These are phyloP conservation scores for Hamamelis virginiana DNA, from an alignment of 164 flowering plant genomes.

Conservation along the genomic window DNA sequence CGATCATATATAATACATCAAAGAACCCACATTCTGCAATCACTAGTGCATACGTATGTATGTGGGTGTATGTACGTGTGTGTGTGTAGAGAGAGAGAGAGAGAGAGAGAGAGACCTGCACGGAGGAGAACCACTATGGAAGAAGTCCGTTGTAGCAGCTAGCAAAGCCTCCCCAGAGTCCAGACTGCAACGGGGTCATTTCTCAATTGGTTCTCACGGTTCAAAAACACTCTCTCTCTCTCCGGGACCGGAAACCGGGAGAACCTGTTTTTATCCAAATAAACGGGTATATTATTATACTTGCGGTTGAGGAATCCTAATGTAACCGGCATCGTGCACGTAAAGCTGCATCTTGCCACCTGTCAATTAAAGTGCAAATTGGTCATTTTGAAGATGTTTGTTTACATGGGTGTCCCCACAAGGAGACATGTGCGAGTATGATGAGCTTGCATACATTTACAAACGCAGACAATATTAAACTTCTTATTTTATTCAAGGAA, in stretches of 20 bases:
- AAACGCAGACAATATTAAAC: too few species aligned
- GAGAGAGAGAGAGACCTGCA: conserved; percentile 4
- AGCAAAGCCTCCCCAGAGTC: neutral
- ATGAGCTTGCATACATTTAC: too few species aligned
- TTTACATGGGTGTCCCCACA: too few species aligned
- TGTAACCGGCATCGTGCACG: too few species aligned
- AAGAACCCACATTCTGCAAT: neutral
- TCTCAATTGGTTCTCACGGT: conserved; percentile 4
- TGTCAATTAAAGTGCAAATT: too few species aligned
- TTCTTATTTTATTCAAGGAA: too few species aligned
- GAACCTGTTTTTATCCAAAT: conserved; percentile 4
- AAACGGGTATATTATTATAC: too few species aligned
- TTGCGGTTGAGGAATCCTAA: too few species aligned
- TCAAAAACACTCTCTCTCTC: conserved; percentile 2
- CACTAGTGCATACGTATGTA: neutral
- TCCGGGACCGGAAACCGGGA: conserved; percentile 18
- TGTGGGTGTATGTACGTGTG: neutral
- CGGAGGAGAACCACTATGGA: neutral
- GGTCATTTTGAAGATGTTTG: too few species aligned
- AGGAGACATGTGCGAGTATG: too few species aligned
- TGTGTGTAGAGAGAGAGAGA: neutral
- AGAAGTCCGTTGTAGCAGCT: neutral
- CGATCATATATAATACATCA: neutral
- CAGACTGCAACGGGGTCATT: neutral
- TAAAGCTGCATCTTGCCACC: too few species aligned